phyloP scores from a whole-genome alignment of 2,329 filamentous ascomycete species.

The Botrytis cinerea region DNA sequence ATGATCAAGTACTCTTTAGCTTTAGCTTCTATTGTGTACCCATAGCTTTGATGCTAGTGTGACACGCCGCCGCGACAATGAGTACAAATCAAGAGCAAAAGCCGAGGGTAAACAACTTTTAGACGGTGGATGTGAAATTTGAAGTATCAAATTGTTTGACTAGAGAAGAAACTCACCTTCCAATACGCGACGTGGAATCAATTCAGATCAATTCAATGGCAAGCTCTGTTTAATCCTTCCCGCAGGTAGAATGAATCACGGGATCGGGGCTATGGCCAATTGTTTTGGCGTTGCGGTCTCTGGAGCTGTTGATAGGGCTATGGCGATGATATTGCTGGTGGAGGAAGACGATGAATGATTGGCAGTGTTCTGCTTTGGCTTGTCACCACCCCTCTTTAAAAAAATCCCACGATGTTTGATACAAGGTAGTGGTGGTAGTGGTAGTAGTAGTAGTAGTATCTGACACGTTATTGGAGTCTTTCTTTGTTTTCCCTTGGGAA shows the following conservation, averaged over 20 bases:
- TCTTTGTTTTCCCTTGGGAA: neutral
- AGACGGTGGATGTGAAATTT: neutral
- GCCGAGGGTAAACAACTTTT: neutral
- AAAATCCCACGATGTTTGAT: constrained; percentile 14
- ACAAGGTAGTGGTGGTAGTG: constrained; percentile 4
- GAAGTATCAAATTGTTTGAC: neutral
- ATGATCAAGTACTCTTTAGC: neutral
- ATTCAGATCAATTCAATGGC: constrained; percentile 23
- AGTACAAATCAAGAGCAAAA: neutral
- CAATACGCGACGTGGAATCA: constrained; percentile 33
- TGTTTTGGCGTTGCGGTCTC: constrained; percentile 36
- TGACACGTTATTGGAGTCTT: neutral
- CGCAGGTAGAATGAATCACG: constrained; percentile 39
- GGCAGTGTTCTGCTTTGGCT: constrained; percentile 27
- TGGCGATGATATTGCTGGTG: constrained; percentile 28
- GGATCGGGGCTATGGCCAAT: constrained; percentile 39
- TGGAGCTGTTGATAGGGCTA: constrained; percentile 39
- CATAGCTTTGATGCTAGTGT: neutral
- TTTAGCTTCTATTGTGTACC: neutral
- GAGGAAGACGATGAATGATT: constrained; percentile 30
- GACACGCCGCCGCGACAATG: constrained; percentile 6
- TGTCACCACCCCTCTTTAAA: neutral
- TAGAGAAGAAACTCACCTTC: constrained; percentile 33
- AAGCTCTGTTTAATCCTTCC: constrained; percentile 35
- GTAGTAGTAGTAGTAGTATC: neutral